A percentile compares a stretch with the other conserved stretches of the same genome.
phyloP scores from a whole-genome alignment of 805 yeast species.

The Spathaspora gorwiae region DNA sequence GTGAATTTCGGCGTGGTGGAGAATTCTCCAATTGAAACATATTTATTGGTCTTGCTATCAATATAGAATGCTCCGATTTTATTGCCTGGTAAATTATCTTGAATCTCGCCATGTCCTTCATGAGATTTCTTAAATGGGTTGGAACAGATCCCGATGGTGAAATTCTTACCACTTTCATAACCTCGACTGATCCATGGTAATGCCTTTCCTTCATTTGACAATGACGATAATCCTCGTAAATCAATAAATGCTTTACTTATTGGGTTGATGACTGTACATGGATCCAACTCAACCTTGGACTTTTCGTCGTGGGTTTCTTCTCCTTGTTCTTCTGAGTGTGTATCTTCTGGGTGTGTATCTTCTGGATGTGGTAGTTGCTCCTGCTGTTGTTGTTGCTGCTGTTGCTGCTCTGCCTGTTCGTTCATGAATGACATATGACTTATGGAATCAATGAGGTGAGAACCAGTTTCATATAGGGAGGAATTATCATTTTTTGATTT shows the following conservation, averaged over 20 bases:
- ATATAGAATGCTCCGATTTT: slow-evolving; percentile 40
- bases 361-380: neutral
- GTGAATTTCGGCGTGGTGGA: slow-evolving; percentile 59
- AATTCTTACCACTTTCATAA: slow-evolving; percentile 64
- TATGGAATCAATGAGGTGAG: slow-evolving; percentile 10
- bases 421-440: slow-evolving; percentile 7
- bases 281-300: slow-evolving; percentile 16
- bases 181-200: slow-evolving; percentile 68
- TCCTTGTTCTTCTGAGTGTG: neutral
- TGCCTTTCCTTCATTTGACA: slow-evolving; percentile 43
- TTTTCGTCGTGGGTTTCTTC: neutral
- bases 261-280: slow-evolving; percentile 38
- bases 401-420: neutral
- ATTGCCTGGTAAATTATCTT: slow-evolving; percentile 38
- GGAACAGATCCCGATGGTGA: slow-evolving; percentile 49
- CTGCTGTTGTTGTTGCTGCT: neutral
- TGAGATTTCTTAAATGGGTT: slow-evolving; percentile 41
- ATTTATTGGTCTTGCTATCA: slow-evolving; percentile 30
- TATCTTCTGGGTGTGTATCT: neutral
- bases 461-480: neutral
- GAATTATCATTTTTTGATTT: neutral
- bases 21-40: slow-evolving; percentile 51
- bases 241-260: slow-evolving; percentile 46
- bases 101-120: slow-evolving; percentile 32
- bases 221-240: slow-evolving; percentile 46